Conservation (phyloP, 192 early-diverging fungal species). For the Diversispora epigaea region DNA sequence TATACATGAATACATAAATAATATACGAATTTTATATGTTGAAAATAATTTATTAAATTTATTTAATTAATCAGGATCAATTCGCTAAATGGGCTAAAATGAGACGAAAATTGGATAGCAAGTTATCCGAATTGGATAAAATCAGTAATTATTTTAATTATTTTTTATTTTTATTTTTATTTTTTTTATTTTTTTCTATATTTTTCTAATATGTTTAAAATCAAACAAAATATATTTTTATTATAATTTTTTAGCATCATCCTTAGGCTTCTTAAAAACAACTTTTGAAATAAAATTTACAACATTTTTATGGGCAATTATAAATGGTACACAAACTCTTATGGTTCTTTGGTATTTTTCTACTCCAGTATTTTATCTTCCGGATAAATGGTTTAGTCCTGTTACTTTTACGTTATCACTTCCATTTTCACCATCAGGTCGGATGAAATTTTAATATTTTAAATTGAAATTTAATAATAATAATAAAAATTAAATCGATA, state of each 20-base stretch:
- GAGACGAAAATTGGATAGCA: slow-evolving; percentile 74
- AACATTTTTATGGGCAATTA: slow-evolving; percentile 59
- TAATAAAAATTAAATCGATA: background rate
- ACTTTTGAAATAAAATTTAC: slow-evolving; percentile 81
- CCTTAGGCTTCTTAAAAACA: slow-evolving; percentile 64
- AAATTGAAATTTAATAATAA: background rate
- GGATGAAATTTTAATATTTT: background rate
- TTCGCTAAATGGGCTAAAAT: slow-evolving; percentile 93
- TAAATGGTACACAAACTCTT: slow-evolving; percentile 62
- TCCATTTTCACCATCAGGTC: slow-evolving; percentile 72
- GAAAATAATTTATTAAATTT: too few species aligned
- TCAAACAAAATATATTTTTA: background rate
- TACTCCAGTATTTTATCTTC: slow-evolving; percentile 73
- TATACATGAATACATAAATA: background rate
- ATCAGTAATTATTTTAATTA: slow-evolving; percentile 44
- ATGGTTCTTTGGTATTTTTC: slow-evolving; percentile 69
- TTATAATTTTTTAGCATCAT: slow-evolving; percentile 41
- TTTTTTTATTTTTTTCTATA: background rate
- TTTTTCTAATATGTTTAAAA: background rate
- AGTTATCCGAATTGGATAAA: slow-evolving; percentile 67
- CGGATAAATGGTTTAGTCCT: slow-evolving; percentile 77
- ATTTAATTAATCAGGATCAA: slow-evolving; percentile 58
- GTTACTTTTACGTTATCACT: slow-evolving; percentile 62
- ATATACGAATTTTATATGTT: background rate
- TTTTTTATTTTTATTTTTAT: background rate